Evolutionary conservation across 257 asterid species (phyloP).

Genomic region (Plantago elongata): DNA sequence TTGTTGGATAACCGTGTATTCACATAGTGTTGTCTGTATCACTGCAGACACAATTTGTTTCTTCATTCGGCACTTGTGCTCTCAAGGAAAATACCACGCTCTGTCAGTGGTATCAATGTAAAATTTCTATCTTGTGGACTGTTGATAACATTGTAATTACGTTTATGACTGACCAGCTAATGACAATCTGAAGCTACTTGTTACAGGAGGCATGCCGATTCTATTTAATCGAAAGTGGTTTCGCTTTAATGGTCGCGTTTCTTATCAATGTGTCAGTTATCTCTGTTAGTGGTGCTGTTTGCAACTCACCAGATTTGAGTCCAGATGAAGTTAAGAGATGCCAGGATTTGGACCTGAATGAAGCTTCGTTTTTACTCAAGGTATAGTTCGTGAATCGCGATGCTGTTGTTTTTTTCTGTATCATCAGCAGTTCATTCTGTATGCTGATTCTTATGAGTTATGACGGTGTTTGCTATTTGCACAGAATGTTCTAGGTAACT

Average conservation of each 20-base stretch:
- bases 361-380: constrained; percentile 81
- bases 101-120: constrained; percentile 73
- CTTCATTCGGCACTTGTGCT: constrained; percentile 96
- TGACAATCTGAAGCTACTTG: constrained; percentile 9
- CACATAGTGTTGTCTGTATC: constrained; percentile 8
- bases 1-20: background rate
- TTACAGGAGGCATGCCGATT: constrained; percentile 91
- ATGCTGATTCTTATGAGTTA: background rate
- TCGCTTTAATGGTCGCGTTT: constrained; percentile 84
- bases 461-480: background rate
- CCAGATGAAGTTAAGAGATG: constrained; percentile 57
- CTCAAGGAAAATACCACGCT: constrained; percentile 90
- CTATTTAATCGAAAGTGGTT: constrained; percentile 82
- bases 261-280: constrained; percentile 81
- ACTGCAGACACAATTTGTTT: constrained; percentile 87
- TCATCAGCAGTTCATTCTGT: background rate
- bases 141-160: background rate
- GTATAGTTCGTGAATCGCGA: constrained; percentile 25
- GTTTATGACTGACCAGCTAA: background rate
- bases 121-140: constrained; percentile 6
- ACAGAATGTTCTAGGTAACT: constrained; percentile 78
- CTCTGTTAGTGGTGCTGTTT: constrained; percentile 91
- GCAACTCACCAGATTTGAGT: constrained; percentile 58
- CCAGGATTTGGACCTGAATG: constrained; percentile 74
- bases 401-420: background rate